Conservation (phyloP, 352 stramenopile species). For the Phytophthora agathidicida region DNA sequence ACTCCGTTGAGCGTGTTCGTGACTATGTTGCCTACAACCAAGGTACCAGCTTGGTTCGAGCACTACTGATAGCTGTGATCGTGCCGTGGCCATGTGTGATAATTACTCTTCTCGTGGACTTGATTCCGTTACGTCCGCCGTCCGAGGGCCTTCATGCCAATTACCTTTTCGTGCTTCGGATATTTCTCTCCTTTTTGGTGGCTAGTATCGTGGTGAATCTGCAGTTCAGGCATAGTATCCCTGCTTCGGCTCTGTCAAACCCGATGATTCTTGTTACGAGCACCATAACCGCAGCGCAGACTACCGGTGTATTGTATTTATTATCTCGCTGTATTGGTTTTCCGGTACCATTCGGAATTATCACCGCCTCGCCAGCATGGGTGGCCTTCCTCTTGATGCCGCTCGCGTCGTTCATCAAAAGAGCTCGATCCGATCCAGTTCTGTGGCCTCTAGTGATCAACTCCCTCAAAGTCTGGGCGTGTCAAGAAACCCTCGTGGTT, state of each 20-base stretch:
- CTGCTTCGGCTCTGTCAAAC: conserved; percentile 4
- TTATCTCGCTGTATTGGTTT: conserved; percentile 31
- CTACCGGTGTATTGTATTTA: conserved; percentile 1
- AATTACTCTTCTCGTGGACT: conserved; percentile 25
- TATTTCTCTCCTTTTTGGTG: conserved; percentile 17
- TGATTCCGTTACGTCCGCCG: conserved; percentile 18
- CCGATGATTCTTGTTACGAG: background rate
- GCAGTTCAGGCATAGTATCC: conserved; percentile 29
- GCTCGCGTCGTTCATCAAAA: background rate
- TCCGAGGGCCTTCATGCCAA: conserved; percentile 13
- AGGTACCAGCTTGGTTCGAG: background rate
- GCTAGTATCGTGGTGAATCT: conserved; percentile 20
- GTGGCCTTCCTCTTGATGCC: conserved; percentile 3
- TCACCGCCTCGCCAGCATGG: conserved; percentile 15
- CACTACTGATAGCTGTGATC: background rate
- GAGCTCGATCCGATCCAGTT: conserved; percentile 10
- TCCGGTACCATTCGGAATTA: conserved; percentile 40
- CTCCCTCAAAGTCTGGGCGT: conserved; percentile 10
- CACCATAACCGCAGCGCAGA: background rate
- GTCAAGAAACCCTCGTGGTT: conserved; percentile 23
- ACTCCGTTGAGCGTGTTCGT: conserved; percentile 15
- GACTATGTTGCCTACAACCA: conserved; percentile 7
- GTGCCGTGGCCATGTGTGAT: conserved; percentile 26
- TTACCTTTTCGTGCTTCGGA: conserved; percentile 21
- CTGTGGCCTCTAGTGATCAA: conserved; percentile 5